Evolutionary conservation across 2,329 filamentous ascomycete genomes (phyloP).

Genomic region (Penicillium thymicola): DNA sequence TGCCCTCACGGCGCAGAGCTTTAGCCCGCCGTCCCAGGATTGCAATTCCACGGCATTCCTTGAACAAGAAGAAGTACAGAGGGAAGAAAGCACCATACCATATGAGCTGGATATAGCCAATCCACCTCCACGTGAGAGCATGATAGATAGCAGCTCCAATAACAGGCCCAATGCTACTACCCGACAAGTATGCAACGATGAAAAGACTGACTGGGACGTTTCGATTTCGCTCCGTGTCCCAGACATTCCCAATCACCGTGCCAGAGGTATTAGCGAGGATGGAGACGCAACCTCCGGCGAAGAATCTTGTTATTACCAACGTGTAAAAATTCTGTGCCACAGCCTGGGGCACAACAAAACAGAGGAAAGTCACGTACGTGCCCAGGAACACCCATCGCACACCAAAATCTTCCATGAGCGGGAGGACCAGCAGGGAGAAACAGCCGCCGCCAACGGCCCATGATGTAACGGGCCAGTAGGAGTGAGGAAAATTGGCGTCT

Average conservation of each 20-base stretch:
- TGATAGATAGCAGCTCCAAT: slow-evolving; percentile 39
- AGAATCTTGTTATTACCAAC: slow-evolving; percentile 43
- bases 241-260: slow-evolving; percentile 30
- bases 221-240: slow-evolving; percentile 34
- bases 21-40: slow-evolving; percentile 38
- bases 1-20: slow-evolving; percentile 32
- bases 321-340: slow-evolving; percentile 48
- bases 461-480: slow-evolving; percentile 34
- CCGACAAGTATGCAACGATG: slow-evolving; percentile 41
- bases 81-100: slow-evolving; percentile 38
- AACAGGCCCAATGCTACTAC: slow-evolving; percentile 46
- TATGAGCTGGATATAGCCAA: slow-evolving; percentile 45
- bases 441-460: slow-evolving; percentile 32
- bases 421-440: slow-evolving; percentile 31
- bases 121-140: slow-evolving; percentile 34
- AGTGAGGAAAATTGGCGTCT: slow-evolving; percentile 30
- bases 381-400: slow-evolving; percentile 41
- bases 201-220: slow-evolving; percentile 43
- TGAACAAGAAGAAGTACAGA: slow-evolving; percentile 39
- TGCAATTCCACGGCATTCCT: slow-evolving; percentile 42
- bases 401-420: slow-evolving; percentile 41
- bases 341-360: slow-evolving; percentile 45
- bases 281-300: slow-evolving; percentile 44
- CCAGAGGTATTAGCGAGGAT: slow-evolving; percentile 39
- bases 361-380: slow-evolving; percentile 38